phyloP scores from a whole-genome alignment of 768 basidiomycete genomes.

The Termitomyces sp. region DNA sequence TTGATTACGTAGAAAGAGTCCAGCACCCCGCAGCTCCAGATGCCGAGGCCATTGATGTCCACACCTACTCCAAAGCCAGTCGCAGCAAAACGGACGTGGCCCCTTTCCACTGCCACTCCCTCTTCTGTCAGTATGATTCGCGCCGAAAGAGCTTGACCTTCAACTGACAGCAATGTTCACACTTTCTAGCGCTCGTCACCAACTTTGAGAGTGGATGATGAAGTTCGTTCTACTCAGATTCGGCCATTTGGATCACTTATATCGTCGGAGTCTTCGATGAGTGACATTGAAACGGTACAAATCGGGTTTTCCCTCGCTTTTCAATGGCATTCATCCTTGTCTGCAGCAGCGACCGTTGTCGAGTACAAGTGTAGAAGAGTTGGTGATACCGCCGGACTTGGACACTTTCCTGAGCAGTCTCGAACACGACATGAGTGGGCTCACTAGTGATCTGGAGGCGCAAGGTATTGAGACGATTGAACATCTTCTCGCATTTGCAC shows the following conservation, averaged over 20 bases:
- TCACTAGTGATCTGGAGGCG: not conserved
- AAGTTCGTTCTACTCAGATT: not conserved
- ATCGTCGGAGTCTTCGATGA: not conserved
- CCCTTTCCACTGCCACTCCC: constrained; percentile 4
- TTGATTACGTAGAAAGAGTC: not conserved
- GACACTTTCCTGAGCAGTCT: constrained; percentile 2
- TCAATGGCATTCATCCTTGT: not conserved
- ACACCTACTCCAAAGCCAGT: not conserved
- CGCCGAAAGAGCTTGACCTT: not conserved
- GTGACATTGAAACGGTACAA: not conserved
- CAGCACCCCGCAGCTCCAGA: not conserved
- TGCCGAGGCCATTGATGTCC: not conserved
- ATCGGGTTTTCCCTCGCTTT: no score
- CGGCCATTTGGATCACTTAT: not conserved
- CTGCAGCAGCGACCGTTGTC: not conserved
- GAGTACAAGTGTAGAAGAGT: not conserved
- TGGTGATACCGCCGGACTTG: not conserved
- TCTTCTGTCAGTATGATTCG: not conserved
- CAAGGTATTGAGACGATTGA: constrained; percentile 5
- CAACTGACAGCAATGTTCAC: not conserved
- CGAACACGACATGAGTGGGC: constrained; percentile 3
- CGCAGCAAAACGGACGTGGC: not conserved
- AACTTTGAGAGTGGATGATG: not conserved
- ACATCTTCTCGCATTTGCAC: constrained; percentile 6
- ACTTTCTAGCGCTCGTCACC: not conserved